Base-by-base conservation (phyloP, 257 asterid species). In the Capsicum pubescens region DNA sequence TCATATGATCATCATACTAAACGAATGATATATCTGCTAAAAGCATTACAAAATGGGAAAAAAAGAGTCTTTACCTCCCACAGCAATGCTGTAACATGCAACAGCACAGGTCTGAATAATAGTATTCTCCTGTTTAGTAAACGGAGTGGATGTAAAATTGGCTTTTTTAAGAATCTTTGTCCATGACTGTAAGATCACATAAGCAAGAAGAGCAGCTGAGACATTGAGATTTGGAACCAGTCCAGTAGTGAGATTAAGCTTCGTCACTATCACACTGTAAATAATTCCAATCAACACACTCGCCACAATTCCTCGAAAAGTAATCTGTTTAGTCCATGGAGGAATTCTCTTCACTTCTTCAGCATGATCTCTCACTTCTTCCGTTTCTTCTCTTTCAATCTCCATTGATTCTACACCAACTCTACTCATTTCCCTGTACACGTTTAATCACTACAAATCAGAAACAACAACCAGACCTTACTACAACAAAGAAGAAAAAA, bases 51-150 rank as follows among this genome's bases (percentile, higher is more conserved):
- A 64, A 26, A 63, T 63, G 71, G 12, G 0, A 42, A 35, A 19
- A 21, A 52, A 15, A 64, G 5, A 55, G 32, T 10, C 0, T 7
- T 64, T 35, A 86, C 88, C 88, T 83, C 88, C 88, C 6, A 79
- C 86, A 56, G 88, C 60, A 83, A 86, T 86, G 19, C 88, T 86
- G 61, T 86, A 86, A 70, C 88, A 86, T 26, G 88, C 88, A 86
- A 86, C 88, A 55, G 88, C 88, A 83, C 86, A 83, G 14, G 88
- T 86, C 82, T 86, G 88, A 60, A 86, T 83, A 58, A 86, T 70
- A 14, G 88, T 86, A 70, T 86, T 86, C 36, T 86, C 88, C 79
- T 86, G 88, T 79, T 80, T 83, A 57, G 88, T 86, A 71, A 86
- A 86, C 12, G 88, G 88, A 32, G 39, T 59, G 15, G 66, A 42